These are phyloP conservation scores for Pestalotiopsis fici DNA, from an alignment of 2,329 filamentous ascomycete genomes.

Conservation along the genomic window DNA sequence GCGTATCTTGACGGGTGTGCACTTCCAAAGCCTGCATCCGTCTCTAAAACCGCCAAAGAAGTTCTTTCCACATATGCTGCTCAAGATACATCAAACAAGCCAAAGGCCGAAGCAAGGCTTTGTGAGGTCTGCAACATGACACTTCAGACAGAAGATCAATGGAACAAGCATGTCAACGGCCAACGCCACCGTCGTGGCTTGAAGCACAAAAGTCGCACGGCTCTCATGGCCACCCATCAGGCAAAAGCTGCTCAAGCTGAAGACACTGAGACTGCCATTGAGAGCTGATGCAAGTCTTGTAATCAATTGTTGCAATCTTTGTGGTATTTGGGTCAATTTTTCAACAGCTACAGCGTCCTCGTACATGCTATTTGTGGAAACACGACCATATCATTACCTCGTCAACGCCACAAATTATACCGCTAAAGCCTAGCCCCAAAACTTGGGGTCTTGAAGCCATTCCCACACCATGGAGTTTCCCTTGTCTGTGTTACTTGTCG, in stretches of 20 bases:
- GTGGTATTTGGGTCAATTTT: too few species aligned
- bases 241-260: not conserved
- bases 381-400: too few species aligned
- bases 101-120: slow-evolving; percentile 39
- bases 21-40: slow-evolving; percentile 51
- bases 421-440: not conserved
- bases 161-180: slow-evolving; percentile 46
- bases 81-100: slow-evolving; percentile 55
- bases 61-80: slow-evolving; percentile 61
- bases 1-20: slow-evolving; percentile 61
- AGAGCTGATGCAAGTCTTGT: not conserved
- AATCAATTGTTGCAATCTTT: too few species aligned
- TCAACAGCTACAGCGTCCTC: too few species aligned
- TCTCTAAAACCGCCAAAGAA: slow-evolving; percentile 50
- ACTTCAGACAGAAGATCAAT: slow-evolving; percentile 55
- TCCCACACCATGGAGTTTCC: not conserved
- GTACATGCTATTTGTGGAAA: too few species aligned
- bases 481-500: not conserved
- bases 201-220: slow-evolving; percentile 24
- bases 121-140: slow-evolving; percentile 76
- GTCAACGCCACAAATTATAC: not conserved
- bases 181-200: slow-evolving; percentile 35
- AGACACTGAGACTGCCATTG: not conserved
- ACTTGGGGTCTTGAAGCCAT: not conserved
- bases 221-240: slow-evolving; percentile 23